phyloP scores from a whole-genome alignment of 2,329 filamentous ascomycete genomes.

The Nothopassalora personata region DNA sequence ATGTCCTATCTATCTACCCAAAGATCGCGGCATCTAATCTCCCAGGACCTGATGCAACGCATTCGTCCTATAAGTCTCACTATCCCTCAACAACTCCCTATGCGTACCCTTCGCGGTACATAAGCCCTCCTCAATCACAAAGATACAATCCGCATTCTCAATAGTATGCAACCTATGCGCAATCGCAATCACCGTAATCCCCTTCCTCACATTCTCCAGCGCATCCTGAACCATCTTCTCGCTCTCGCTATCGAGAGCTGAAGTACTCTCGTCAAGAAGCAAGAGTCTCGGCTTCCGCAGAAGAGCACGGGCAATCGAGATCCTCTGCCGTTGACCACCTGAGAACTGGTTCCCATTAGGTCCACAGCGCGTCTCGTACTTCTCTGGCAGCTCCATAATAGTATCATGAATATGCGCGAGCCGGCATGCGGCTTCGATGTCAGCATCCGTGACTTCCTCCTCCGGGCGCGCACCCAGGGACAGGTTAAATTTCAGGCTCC shows the following conservation, averaged over 20 bases:
- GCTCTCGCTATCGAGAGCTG: conserved; percentile 40
- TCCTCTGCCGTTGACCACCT: conserved; percentile 40
- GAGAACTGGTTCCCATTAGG: conserved; percentile 38
- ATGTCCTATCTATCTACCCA: background rate
- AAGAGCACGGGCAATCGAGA: conserved; percentile 41
- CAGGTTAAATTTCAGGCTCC: conserved; percentile 39
- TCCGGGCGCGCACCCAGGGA: conserved; percentile 45
- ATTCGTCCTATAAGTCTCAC: conserved; percentile 20
- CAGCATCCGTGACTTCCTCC: conserved; percentile 51
- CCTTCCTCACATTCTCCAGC: conserved; percentile 32
- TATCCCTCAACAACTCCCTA: conserved; percentile 32
- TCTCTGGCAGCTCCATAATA: conserved; percentile 57
- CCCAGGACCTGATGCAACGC: conserved; percentile 23
- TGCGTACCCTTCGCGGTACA: conserved; percentile 48
- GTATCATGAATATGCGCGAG: conserved; percentile 67
- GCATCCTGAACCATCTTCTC: conserved; percentile 38
- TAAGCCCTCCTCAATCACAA: conserved; percentile 45
- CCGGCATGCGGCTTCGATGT: conserved; percentile 62
- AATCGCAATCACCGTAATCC: conserved; percentile 41
- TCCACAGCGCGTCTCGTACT: conserved; percentile 56
- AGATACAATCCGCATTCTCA: conserved; percentile 40
- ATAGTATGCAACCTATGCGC: conserved; percentile 42
- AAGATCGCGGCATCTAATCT: conserved; percentile 32
- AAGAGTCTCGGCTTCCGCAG: conserved; percentile 40
- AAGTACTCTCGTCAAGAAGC: conserved; percentile 41